Percentiles rank a stretch among this genome's conserved stretches.
Evolutionary conservation across 2,329 filamentous ascomycete genomes (phyloP).

Genomic region (Fusarium caatingaense): DNA sequence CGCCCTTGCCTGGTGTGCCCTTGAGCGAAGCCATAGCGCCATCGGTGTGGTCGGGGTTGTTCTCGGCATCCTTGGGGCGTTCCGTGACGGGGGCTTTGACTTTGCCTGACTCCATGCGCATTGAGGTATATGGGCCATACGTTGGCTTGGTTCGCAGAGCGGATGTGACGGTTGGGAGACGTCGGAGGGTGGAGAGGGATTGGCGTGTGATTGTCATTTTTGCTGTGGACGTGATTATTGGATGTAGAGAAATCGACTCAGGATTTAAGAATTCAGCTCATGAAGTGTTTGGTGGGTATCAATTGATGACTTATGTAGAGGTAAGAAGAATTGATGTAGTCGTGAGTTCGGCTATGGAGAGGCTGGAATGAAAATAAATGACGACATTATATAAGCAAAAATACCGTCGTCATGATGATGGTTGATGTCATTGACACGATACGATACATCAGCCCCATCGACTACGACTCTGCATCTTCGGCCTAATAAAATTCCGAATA

Average conservation of each 20-base stretch:
- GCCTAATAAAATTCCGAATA: slow-evolving; percentile 5
- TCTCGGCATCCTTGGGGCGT: slow-evolving; percentile 13
- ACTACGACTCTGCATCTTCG: neutral
- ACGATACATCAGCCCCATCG: slow-evolving; percentile 7
- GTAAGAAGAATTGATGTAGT: neutral
- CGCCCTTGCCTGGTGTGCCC: slow-evolving; percentile 7
- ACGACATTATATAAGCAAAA: slow-evolving; percentile 19
- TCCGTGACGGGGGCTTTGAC: slow-evolving; percentile 11
- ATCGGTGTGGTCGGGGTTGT: slow-evolving; percentile 9
- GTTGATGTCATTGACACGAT: slow-evolving; percentile 36
- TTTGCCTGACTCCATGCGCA: slow-evolving; percentile 22
- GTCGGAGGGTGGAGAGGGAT: neutral
- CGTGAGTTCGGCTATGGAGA: neutral
- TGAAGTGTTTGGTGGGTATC: neutral
- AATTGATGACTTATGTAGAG: neutral
- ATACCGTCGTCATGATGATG: slow-evolving; percentile 11
- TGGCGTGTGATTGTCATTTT: slow-evolving; percentile 15
- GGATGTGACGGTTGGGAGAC: neutral
- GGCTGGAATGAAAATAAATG: slow-evolving; percentile 5
- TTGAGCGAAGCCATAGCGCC: slow-evolving; percentile 31
- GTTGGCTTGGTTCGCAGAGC: neutral
- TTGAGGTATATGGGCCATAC: neutral
- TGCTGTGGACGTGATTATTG: accelerated
- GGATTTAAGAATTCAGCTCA: neutral
- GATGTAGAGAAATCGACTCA: neutral